Base-by-base conservation (phyloP, 192 early-diverging fungal species). In the Spizellomyces sp. region DNA sequence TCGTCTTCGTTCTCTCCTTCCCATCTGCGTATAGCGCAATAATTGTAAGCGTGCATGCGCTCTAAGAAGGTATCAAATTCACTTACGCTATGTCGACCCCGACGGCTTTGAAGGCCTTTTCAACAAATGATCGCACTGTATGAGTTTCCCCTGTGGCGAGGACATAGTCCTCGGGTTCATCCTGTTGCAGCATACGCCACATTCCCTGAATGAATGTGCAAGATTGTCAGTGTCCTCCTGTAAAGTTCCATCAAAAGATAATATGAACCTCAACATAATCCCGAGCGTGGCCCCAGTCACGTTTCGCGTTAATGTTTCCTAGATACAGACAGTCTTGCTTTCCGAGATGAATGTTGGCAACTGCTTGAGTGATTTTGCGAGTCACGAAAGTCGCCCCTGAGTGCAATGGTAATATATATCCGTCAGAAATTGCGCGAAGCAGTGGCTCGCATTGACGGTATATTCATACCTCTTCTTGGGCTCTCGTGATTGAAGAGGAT, bases 131-230 rank as follows among this genome's bases (percentile, higher is more conserved):
- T 19, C 88, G 80, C 12, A 92, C 91, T 9, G 89, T 89, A 81
- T 92, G 91, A 55, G 90, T 92, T 76, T 92, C 91, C 58, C 90
- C 90, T 7, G 91, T 91, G 12, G 91, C 89, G 55, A 92, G 79
- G 6, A 92, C 90, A 78, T 84, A 92, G 72, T 92, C 91, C 8
- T 91, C 85, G 15, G 89, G 83, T 8, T 71, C 14, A 5, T 91
- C 88, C 77, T 92, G 90, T 77, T 91, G 91, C 44, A 92, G 79
- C 89, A 92, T 92, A 47, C 87, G 74, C 90, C 90, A 91, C 91
- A 91, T 92, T 45, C 91, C 91, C 79, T 91, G 83, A 60, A 79
- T 3, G 10, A 12, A 14, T 21, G 41, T 61, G n/a, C 41, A 45
- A 27, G 17, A 63, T 15, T 66, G 63, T 41, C 17, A 17, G 22